Evolutionary conservation across 2,329 filamentous ascomycete species (phyloP).

Genomic region (Fusarium multiceps): DNA sequence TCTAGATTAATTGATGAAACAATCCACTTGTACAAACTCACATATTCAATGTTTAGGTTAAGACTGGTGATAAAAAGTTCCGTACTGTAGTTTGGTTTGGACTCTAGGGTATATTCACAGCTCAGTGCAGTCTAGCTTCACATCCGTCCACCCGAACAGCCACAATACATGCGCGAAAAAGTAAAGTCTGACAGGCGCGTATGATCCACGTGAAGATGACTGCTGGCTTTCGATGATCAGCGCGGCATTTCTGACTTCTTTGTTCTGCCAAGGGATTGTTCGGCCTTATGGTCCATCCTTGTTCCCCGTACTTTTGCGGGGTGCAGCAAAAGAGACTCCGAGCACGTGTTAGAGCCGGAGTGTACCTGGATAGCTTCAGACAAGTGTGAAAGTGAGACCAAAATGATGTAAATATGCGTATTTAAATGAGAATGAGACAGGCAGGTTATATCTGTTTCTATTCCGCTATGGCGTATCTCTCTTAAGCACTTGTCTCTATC

Average conservation of each 20-base stretch:
- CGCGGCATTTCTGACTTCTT: constrained; percentile 4
- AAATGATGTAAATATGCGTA: background rate
- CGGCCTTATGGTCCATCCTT: constrained; percentile 8
- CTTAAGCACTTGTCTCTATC: background rate
- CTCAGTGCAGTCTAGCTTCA: background rate
- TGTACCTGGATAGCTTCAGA: background rate
- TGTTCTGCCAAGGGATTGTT: constrained; percentile 1
- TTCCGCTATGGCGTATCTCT: too few relatives aligned
- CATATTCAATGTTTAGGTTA: background rate
- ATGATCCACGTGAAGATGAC: constrained; percentile 10
- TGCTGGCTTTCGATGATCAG: background rate
- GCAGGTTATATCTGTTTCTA: background rate
- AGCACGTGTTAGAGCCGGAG: constrained; percentile 10
- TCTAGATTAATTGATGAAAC: background rate
- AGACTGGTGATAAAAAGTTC: background rate
- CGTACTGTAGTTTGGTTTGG: background rate
- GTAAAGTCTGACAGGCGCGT: constrained; percentile 1
- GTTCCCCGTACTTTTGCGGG: constrained; percentile 17
- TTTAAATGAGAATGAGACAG: too few relatives aligned
- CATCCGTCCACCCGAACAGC: constrained; percentile 6
- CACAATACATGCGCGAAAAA: background rate
- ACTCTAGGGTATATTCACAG: background rate
- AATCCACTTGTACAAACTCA: background rate
- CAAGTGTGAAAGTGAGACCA: background rate
- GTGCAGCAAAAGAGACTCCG: constrained; percentile 17